Evolutionary conservation across 768 basidiomycete genomes (phyloP).

Genomic region (Clavulina sp.): DNA sequence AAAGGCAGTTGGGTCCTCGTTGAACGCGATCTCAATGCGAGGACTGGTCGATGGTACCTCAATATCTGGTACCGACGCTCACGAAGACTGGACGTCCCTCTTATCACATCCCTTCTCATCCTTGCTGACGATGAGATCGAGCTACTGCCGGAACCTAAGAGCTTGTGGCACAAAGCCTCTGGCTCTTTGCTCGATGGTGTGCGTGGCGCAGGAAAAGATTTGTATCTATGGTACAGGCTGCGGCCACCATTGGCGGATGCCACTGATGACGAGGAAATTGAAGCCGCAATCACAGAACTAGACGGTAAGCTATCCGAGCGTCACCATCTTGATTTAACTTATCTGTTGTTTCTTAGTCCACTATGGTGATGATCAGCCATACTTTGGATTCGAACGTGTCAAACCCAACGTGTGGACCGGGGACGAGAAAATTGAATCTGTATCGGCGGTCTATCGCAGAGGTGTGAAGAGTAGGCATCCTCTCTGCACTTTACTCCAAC

Average conservation of each 20-base stretch:
- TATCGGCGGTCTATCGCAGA: slow-evolving; percentile 48
- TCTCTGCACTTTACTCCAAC: slow-evolving; percentile 1
- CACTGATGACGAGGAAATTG: slow-evolving; percentile 26
- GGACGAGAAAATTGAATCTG: slow-evolving; percentile 27
- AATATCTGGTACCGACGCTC: slow-evolving; percentile 76
- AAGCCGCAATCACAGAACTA: slow-evolving; percentile 69
- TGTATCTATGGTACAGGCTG: slow-evolving; percentile 64
- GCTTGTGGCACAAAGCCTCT: slow-evolving; percentile 46
- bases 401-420: slow-evolving; percentile 38
- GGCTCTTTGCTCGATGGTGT: slow-evolving; percentile 51
- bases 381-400: slow-evolving; percentile 73
- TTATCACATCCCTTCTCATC: slow-evolving; percentile 56
- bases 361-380: slow-evolving; percentile 67
- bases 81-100: slow-evolving; percentile 58
- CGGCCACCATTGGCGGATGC: slow-evolving; percentile 49
- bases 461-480: slow-evolving; percentile 50
- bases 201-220: slow-evolving; percentile 26
- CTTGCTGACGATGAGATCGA: slow-evolving; percentile 39
- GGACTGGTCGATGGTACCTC: slow-evolving; percentile 41
- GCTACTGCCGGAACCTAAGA: slow-evolving; percentile 19
- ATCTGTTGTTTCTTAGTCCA: too few species aligned
- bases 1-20: slow-evolving; percentile 75
- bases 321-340: too few species aligned
- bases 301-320: slow-evolving; percentile 28
- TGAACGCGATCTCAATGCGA: slow-evolving; percentile 55